A percentile compares a stretch with the other conserved stretches of the same genome.
These are phyloP conservation scores for Cladosporium oxysporum DNA, from an alignment of 2,329 filamentous ascomycete genomes.

Conservation along the genomic window DNA sequence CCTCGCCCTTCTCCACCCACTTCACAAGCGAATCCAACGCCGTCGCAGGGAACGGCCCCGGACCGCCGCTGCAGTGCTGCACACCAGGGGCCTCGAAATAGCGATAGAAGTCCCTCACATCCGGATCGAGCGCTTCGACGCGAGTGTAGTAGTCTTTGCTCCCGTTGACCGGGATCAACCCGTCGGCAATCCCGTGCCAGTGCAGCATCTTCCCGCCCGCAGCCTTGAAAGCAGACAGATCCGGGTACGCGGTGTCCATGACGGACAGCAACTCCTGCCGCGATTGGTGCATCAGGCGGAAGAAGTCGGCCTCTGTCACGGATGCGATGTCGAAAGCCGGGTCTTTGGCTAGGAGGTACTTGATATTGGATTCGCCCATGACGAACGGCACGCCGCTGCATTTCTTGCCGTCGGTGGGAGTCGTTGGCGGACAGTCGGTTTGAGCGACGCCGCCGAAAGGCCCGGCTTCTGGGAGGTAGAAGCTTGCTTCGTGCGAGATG, in stretches of 20 bases:
- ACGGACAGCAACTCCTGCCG: slow-evolving; percentile 44
- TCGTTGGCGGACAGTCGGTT: slow-evolving; percentile 39
- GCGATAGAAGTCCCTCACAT: slow-evolving; percentile 39
- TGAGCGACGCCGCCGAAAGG: slow-evolving; percentile 28
- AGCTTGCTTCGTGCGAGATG: slow-evolving; percentile 47
- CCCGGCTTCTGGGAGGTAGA: slow-evolving; percentile 39
- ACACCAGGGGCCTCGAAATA: slow-evolving; percentile 45
- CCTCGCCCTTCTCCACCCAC: slow-evolving; percentile 37
- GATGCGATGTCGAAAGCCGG: slow-evolving; percentile 44
- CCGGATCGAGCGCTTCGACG: slow-evolving; percentile 29
- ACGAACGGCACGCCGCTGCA: slow-evolving; percentile 46
- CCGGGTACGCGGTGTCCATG: slow-evolving; percentile 40
- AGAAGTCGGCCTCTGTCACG: slow-evolving; percentile 45
- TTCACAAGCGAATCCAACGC: slow-evolving; percentile 26
- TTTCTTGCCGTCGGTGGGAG: slow-evolving; percentile 44
- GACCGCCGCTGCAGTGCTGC: slow-evolving; percentile 39
- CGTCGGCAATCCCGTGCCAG: slow-evolving; percentile 14
- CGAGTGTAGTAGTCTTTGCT: slow-evolving; percentile 38
- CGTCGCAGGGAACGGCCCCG: slow-evolving; percentile 29
- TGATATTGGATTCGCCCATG: slow-evolving; percentile 51
- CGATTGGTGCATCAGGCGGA: slow-evolving; percentile 40
- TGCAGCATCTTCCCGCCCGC: slow-evolving; percentile 29
- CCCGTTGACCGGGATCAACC: slow-evolving; percentile 39
- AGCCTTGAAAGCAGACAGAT: slow-evolving; percentile 38
- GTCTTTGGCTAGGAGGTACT: slow-evolving; percentile 51